These are phyloP conservation scores for Rosa persica DNA, from an alignment of 306 rosid species.

Conservation along the genomic window DNA sequence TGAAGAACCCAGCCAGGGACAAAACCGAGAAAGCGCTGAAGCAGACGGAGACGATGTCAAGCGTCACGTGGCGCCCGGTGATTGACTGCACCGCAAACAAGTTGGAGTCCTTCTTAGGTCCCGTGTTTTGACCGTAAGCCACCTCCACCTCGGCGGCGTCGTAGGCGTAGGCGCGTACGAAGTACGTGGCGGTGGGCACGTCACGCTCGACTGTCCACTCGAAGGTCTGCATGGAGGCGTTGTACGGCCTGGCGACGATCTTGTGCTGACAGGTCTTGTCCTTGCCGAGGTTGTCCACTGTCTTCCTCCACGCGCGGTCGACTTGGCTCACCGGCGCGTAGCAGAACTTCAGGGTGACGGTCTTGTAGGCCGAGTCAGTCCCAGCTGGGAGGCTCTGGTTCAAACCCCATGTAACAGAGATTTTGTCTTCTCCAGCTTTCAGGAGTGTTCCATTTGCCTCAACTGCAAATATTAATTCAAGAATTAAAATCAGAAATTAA, in stretches of 20 bases:
- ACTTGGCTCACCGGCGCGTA: conserved; percentile 79
- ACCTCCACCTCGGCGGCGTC: conserved; percentile 48
- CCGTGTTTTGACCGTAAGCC: conserved; percentile 69
- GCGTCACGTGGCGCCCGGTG: conserved; percentile 73
- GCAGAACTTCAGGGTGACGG: conserved; percentile 64
- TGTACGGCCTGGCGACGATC: conserved; percentile 51
- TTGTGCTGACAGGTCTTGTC: conserved; percentile 78
- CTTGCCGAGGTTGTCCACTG: conserved; percentile 50
- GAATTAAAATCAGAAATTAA: not conserved
- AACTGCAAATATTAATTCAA: conserved; percentile 46
- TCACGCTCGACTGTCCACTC: conserved; percentile 50
- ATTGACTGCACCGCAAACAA: conserved; percentile 57
- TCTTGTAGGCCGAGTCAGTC: conserved; percentile 61
- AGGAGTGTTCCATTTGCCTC: not conserved
- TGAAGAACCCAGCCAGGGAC: conserved; percentile 59
- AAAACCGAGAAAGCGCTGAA: conserved; percentile 85
- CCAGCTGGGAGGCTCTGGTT: conserved; percentile 52
- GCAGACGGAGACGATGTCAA: conserved; percentile 66
- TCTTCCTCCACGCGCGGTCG: conserved; percentile 91
- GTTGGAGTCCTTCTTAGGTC: conserved; percentile 38
- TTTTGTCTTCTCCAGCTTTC: conserved; percentile 57
- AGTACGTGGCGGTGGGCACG: conserved; percentile 67
- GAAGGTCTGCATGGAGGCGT: conserved; percentile 46
- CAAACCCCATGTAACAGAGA: conserved; percentile 61
- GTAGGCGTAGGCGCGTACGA: conserved; percentile 74